These are phyloP conservation scores for Mortierella antarctica DNA, from an alignment of 192 early-diverging fungal species.

Conservation along the genomic window DNA sequence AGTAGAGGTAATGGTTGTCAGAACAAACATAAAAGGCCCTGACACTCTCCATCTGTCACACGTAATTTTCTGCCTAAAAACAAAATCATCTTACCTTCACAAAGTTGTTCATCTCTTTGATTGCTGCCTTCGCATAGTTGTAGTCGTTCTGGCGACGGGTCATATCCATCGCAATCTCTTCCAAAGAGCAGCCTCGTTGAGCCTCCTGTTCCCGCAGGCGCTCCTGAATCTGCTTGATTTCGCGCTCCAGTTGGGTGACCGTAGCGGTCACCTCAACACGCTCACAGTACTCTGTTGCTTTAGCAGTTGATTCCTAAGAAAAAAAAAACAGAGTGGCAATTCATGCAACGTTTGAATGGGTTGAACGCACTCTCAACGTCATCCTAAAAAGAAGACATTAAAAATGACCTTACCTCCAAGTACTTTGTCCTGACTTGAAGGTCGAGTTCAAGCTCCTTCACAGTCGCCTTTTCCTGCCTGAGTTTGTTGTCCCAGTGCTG, in stretches of 20 bases:
- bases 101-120: slow-evolving; percentile 61
- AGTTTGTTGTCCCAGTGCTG: slow-evolving; percentile 67
- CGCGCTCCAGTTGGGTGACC: slow-evolving; percentile 65
- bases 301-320: slow-evolving; percentile 54
- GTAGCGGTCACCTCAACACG: slow-evolving; percentile 67
- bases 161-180: slow-evolving; percentile 69
- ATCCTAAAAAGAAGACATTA: neutral
- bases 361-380: neutral
- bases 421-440: slow-evolving; percentile 36
- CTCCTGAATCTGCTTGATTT: slow-evolving; percentile 63
- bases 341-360: neutral
- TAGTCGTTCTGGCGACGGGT: slow-evolving; percentile 61
- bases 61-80: neutral
- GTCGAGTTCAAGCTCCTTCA: slow-evolving; percentile 28
- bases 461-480: slow-evolving; percentile 38
- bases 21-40: too few species aligned
- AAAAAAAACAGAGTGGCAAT: neutral
- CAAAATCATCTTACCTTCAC: slow-evolving; percentile 51
- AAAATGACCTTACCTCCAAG: slow-evolving; percentile 34
- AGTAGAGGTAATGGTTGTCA: neutral
- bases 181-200: slow-evolving; percentile 63
- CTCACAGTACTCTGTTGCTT: slow-evolving; percentile 70
- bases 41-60: neutral
- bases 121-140: slow-evolving; percentile 62
- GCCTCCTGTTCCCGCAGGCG: slow-evolving; percentile 68